A percentile compares a stretch with the other conserved stretches of the same genome.
phyloP scores from a whole-genome alignment of 2,329 filamentous ascomycete genomes.

The Neonectria magnoliae region DNA sequence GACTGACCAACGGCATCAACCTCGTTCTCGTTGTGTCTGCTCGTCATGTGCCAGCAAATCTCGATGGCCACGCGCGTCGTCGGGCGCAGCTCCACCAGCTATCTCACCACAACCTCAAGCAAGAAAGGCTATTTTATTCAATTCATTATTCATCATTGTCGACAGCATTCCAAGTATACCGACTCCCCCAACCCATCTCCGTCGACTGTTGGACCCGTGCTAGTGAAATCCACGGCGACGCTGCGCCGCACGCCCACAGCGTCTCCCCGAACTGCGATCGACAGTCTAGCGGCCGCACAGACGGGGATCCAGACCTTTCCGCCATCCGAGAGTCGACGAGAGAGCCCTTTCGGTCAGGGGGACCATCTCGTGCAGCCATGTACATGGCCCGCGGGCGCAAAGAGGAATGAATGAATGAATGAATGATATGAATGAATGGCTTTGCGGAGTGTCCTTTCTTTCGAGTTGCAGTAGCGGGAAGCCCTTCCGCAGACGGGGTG shows the following conservation, averaged over 20 bases:
- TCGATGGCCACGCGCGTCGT: background rate
- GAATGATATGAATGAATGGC: no score
- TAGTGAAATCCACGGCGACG: background rate
- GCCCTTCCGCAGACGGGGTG: slow-evolving; percentile 1
- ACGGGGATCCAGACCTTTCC: slow-evolving; percentile 14
- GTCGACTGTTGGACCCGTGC: slow-evolving; percentile 16
- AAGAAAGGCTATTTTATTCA: background rate
- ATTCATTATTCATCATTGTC: background rate
- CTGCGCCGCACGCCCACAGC: slow-evolving; percentile 30
- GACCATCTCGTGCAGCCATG: no score
- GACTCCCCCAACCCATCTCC: slow-evolving; percentile 40
- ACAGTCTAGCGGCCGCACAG: slow-evolving; percentile 24
- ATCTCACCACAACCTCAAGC: no score
- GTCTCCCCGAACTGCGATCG: slow-evolving; percentile 36
- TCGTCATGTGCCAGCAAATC: background rate
- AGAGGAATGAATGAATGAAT: no score
- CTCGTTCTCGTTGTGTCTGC: background rate
- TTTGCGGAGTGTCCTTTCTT: background rate
- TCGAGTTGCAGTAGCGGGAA: slow-evolving; percentile 11
- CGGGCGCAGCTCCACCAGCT: background rate
- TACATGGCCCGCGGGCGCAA: no score
- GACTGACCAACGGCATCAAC: background rate
- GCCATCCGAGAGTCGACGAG: background rate
- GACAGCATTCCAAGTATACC: background rate
- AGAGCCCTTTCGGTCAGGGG: no score